Evolutionary conservation across 495 filamentous ascomycete genomes (phyloP), one percentile per base, ranked within the genome.

Genomic region (Cairneyella variabilis): DNA sequence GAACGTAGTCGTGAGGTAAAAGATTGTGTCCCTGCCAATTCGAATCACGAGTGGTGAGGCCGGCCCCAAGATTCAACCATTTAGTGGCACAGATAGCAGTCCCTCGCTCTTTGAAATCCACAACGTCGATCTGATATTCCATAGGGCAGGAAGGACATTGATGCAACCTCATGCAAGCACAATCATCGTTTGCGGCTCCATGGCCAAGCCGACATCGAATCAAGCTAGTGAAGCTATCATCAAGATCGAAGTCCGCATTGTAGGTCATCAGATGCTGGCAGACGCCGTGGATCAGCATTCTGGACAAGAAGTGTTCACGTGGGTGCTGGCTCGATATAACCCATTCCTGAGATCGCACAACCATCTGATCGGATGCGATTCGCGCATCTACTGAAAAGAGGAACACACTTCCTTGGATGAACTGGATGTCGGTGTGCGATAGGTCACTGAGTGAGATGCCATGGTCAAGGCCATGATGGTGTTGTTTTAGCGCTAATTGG

Each of bases 271-370:
- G 22, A 58, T 61, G 54, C 36, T 37, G 26, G 44, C 58, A 61
- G 27, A 61, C 40, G 25, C 34, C 18, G 34, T 57, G 47, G 44
- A 53, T 32, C 26, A 48, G 48, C 16, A 39, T 26, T 20, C 34
- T 44, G 22, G 58, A 37, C 21, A 51, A 25, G 27, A 56, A 58
- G 16, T 53, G 12, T 41, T 61, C 54, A 51, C 30, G 16, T 39
- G 26, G 37, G 36, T 40, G 40, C 30, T 49, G 18, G 23, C 44
- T 48, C 44, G 51, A 38, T 43, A 53, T 34, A 39, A 48, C 54
- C 54, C 58, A 61, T 48, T 61, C 44, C 44, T 61, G 54, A 52
- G 56, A 49, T 38, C 58, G 42, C 54, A 61, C 27, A 45, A 40
- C 41, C 48, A 61, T 34, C 47, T 54, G 41, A 44, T 53, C 14